Evolutionary conservation across 306 rosid species (phyloP).

Genomic region (Casuarina glauca): DNA sequence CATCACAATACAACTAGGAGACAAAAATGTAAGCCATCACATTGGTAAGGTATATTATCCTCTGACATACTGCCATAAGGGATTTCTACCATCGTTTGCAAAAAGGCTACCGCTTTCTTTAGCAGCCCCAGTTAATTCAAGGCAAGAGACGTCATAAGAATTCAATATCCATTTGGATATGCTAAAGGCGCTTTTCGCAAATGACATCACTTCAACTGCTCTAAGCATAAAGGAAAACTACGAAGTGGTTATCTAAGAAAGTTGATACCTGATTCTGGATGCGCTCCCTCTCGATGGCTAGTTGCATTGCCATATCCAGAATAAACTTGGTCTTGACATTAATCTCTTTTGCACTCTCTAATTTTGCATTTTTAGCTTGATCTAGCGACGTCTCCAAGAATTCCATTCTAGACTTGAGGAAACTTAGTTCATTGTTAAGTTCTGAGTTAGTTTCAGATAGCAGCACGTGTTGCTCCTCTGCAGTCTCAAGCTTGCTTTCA

Average conservation of each 20-base stretch:
- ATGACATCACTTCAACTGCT: background rate
- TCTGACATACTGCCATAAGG: background rate
- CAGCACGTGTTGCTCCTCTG: slow-evolving; percentile 56
- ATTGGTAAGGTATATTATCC: slow-evolving; percentile 3
- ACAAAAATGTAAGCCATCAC: background rate
- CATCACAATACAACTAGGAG: slow-evolving; percentile 2
- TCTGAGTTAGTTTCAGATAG: slow-evolving; percentile 68
- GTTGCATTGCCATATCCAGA: slow-evolving; percentile 72
- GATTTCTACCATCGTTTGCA: background rate
- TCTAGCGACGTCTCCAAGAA: slow-evolving; percentile 65
- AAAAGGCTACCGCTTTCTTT: background rate
- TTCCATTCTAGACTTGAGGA: slow-evolving; percentile 48
- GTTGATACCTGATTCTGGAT: slow-evolving; percentile 66
- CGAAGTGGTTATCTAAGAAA: slow-evolving; percentile 17
- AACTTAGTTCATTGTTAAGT: slow-evolving; percentile 60
- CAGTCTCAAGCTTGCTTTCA: slow-evolving; percentile 63
- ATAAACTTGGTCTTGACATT: slow-evolving; percentile 52
- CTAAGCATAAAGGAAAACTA: background rate
- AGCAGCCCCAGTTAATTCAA: background rate
- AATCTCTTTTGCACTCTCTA: slow-evolving; percentile 59
- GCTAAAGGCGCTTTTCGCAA: background rate
- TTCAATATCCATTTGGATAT: slow-evolving; percentile 3
- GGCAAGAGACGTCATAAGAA: background rate
- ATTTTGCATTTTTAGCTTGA: slow-evolving; percentile 47
- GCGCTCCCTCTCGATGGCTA: slow-evolving; percentile 73